phyloP scores from a whole-genome alignment of 345 rosid genomes.

The Carallia pectinifolia region DNA sequence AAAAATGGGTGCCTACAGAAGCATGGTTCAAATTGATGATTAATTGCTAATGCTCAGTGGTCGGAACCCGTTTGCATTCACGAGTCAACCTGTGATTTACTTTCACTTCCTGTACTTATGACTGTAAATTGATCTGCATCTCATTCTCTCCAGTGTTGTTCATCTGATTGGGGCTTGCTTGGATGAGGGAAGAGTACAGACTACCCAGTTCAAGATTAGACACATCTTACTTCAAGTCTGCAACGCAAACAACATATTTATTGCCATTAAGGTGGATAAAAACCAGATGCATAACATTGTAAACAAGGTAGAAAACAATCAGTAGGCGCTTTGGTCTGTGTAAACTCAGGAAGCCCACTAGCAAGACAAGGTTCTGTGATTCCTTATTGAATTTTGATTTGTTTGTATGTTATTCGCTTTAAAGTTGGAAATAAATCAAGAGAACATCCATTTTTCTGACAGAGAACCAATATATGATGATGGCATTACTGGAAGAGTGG shows the following conservation, averaged over 20 bases:
- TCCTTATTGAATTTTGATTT: neutral
- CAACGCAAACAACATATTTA: neutral
- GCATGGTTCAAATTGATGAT: neutral
- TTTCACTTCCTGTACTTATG: neutral
- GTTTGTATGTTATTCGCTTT: neutral
- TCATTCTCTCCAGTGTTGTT: neutral
- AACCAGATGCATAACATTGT: conserved; percentile 13
- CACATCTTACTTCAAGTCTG: neutral
- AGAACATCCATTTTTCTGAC: neutral
- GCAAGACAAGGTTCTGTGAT: neutral
- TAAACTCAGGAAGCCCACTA: conserved; percentile 2
- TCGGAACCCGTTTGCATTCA: neutral
- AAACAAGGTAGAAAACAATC: conserved; percentile 19
- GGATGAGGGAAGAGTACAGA: neutral
- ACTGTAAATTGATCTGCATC: neutral
- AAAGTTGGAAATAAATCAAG: conserved; percentile 12
- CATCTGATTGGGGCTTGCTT: neutral
- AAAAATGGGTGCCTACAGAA: too few relatives aligned
- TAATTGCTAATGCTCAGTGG: neutral
- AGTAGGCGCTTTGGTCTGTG: neutral
- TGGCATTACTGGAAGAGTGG: neutral
- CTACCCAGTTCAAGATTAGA: neutral
- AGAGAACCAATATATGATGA: neutral
- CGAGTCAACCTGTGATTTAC: neutral
- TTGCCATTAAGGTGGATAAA: conserved; percentile 9